These are phyloP conservation scores for Fusarium pininemorale DNA, from an alignment of 2,329 filamentous ascomycete species.

Conservation along the genomic window DNA sequence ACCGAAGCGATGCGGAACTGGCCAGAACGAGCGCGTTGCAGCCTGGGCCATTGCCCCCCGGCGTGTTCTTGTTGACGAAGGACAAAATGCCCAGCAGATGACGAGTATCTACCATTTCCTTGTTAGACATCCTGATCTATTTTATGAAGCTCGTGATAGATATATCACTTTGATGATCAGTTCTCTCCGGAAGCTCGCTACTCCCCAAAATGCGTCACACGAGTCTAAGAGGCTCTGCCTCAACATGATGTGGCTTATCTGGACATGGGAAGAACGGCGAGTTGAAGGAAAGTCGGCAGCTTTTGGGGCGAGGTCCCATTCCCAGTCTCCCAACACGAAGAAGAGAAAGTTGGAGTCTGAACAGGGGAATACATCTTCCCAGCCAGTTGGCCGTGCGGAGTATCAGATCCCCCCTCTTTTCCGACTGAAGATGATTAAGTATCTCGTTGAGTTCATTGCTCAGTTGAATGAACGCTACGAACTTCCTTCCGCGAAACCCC, in stretches of 20 bases:
- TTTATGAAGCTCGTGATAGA: constrained; percentile 94
- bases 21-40: constrained; percentile 75
- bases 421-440: constrained; percentile 87
- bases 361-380: constrained; percentile 62
- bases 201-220: constrained; percentile 82
- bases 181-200: constrained; percentile 87
- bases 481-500: constrained; percentile 74
- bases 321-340: constrained; percentile 76
- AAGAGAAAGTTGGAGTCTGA: constrained; percentile 82
- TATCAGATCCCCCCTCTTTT: constrained; percentile 74
- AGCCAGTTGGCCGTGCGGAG: constrained; percentile 65
- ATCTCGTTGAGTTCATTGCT: constrained; percentile 94
- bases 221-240: constrained; percentile 92
- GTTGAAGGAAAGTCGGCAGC: constrained; percentile 63
- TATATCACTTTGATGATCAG: constrained; percentile 90
- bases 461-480: constrained; percentile 87
- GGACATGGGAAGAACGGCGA: constrained; percentile 89
- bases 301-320: constrained; percentile 51
- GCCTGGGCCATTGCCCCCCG: constrained; percentile 91
- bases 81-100: constrained; percentile 93
- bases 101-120: constrained; percentile 98
- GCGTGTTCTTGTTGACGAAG: constrained; percentile 92
- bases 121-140: constrained; percentile 89
- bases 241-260: constrained; percentile 89
- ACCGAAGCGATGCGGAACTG: constrained; percentile 79